A percentile compares a stretch with the other conserved stretches of the same genome.
These are phyloP conservation scores for Begonia loranthoides DNA, from an alignment of 306 rosid species.

Conservation along the genomic window DNA sequence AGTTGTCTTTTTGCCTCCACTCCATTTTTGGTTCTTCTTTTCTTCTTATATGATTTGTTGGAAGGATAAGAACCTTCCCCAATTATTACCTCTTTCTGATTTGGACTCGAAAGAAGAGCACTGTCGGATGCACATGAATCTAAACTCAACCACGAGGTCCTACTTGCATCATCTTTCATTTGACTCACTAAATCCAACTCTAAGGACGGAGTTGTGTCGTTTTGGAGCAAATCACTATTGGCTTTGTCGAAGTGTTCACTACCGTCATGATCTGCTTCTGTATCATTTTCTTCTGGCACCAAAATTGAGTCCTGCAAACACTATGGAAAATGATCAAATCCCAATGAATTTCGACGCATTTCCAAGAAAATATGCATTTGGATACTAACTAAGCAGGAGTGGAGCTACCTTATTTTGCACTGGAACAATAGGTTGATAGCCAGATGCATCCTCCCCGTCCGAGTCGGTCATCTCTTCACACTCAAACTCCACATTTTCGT, in stretches of 20 bases:
- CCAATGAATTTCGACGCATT: background rate
- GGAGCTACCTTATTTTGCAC: slow-evolving; percentile 45
- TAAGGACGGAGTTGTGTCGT: slow-evolving; percentile 14
- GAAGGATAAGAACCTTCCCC: slow-evolving; percentile 18
- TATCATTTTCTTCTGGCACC: slow-evolving; percentile 17
- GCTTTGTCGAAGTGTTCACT: slow-evolving; percentile 15
- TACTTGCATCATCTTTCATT: slow-evolving; percentile 35
- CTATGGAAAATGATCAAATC: background rate
- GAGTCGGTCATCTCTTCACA: slow-evolving; percentile 94
- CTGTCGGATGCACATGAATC: slow-evolving; percentile 40
- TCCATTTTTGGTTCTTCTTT: slow-evolving; percentile 9
- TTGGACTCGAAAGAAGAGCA: slow-evolving; percentile 9
- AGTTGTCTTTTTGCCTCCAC: slow-evolving; percentile 5
- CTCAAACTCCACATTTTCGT: slow-evolving; percentile 94
- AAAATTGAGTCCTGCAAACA: slow-evolving; percentile 1
- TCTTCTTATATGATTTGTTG: slow-evolving; percentile 22
- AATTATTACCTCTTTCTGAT: slow-evolving; percentile 9
- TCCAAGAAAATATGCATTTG: background rate
- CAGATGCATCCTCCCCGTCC: slow-evolving; percentile 87
- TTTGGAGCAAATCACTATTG: slow-evolving; percentile 16
- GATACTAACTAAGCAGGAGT: slow-evolving; percentile 3
- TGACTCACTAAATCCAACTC: slow-evolving; percentile 29
- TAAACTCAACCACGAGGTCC: slow-evolving; percentile 50
- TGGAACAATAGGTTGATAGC: slow-evolving; percentile 34
- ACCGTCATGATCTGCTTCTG: slow-evolving; percentile 9